Conservation (phyloP, 2,329 filamentous ascomycete genomes). For the Botrytis hyacinthi region DNA sequence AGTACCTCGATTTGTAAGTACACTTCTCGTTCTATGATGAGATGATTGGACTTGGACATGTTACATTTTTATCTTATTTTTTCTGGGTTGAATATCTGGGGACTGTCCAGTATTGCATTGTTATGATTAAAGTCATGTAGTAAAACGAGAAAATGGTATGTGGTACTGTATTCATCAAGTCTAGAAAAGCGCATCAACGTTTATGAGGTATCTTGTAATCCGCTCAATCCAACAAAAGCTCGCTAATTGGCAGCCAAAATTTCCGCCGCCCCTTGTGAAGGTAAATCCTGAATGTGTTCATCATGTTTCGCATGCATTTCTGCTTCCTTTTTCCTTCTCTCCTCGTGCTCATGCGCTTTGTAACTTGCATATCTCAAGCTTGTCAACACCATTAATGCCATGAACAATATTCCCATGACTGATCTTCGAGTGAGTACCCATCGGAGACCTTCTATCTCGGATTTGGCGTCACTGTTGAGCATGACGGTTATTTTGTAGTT, state of each 20-base stretch:
- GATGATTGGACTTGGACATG: not conserved
- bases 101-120: not conserved
- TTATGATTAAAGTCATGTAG: not conserved
- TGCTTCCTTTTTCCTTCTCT: constrained; percentile 34
- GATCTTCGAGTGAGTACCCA: constrained; percentile 75
- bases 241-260: constrained; percentile 56
- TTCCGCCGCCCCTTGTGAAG: constrained; percentile 53
- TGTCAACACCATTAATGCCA: constrained; percentile 59
- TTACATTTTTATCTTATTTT: not conserved
- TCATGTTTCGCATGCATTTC: constrained; percentile 43
- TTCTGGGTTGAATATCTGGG: not conserved
- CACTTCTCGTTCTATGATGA: not conserved
- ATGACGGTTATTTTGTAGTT: constrained; percentile 94
- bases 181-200: not conserved
- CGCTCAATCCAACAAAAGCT: not conserved
- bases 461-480: constrained; percentile 86
- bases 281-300: constrained; percentile 43
- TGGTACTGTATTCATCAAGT: not conserved
- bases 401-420: constrained; percentile 63
- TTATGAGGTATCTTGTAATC: not conserved
- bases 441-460: constrained; percentile 84
- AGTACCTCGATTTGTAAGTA: not conserved
- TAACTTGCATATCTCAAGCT: constrained; percentile 61
- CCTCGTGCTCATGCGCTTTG: constrained; percentile 39
- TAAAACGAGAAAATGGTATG: not conserved